Evolutionary conservation across 139 green algal genomes (phyloP).

Genomic region (Raphidocelis subcapitata): DNA sequence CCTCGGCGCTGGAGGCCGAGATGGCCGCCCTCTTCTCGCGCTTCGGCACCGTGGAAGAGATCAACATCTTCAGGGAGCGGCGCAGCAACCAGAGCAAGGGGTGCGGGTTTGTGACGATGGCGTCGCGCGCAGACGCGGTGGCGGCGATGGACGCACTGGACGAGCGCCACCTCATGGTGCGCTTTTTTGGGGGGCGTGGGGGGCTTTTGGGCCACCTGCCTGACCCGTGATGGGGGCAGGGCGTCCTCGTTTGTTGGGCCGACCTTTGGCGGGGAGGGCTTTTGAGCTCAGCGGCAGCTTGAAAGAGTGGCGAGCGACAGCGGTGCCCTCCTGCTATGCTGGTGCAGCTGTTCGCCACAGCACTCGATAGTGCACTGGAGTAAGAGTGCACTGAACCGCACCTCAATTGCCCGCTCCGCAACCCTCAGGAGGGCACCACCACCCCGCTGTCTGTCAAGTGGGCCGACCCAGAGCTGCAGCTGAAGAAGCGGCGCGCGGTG

Average conservation of each 20-base stretch:
- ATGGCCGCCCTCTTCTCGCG: conserved; percentile 1
- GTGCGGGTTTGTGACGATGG: conserved; percentile 50
- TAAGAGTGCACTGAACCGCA: too few relatives aligned
- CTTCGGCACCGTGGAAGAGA: conserved; percentile 24
- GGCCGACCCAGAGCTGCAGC: conserved; percentile 52
- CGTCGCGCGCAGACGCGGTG: conserved; percentile 28
- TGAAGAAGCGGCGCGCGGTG: conserved; percentile 51
- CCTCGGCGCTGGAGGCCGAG: conserved; percentile 26
- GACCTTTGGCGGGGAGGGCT: too few relatives aligned
- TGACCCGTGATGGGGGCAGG: too few relatives aligned
- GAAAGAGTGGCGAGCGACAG: too few relatives aligned
- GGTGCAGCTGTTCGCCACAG: too few relatives aligned
- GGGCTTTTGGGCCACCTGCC: neutral
- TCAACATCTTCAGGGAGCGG: conserved; percentile 42
- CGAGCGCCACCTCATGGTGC: conserved; percentile 24
- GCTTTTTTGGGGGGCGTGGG: neutral
- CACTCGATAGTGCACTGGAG: too few relatives aligned
- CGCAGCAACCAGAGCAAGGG: conserved; percentile 43
- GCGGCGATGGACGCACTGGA: conserved; percentile 38
- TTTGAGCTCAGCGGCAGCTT: too few relatives aligned
- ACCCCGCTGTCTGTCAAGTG: conserved; percentile 34
- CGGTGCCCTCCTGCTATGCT: too few relatives aligned
- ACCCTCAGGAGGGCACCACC: conserved; percentile 1
- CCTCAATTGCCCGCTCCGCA: too few relatives aligned
- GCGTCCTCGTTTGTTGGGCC: neutral